These are phyloP conservation scores for Tolypocladium paradoxum DNA, from an alignment of 2,329 filamentous ascomycete species.

Conservation along the genomic window DNA sequence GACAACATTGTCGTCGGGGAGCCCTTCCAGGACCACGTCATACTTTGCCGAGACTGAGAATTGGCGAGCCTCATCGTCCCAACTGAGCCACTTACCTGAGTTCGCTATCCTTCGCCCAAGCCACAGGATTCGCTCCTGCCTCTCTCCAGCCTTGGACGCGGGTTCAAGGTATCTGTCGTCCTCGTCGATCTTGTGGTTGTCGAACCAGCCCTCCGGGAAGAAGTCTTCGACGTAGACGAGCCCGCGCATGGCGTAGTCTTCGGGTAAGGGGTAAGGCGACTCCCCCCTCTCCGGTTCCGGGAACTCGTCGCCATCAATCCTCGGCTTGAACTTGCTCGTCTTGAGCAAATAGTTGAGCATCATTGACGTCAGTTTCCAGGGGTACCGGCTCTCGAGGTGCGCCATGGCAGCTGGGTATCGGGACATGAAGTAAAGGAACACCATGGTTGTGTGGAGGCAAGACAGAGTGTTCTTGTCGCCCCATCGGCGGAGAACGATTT, in stretches of 20 bases:
- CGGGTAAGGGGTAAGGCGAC: conserved; percentile 47
- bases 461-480: conserved; percentile 50
- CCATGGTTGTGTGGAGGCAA: conserved; percentile 51
- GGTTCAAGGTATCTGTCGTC: conserved; percentile 56
- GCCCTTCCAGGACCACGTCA: conserved; percentile 21
- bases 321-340: conserved; percentile 14
- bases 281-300: conserved; percentile 29
- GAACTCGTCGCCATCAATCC: conserved; percentile 34
- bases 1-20: background rate
- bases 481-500: conserved; percentile 37
- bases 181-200: conserved; percentile 48
- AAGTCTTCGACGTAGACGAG: conserved; percentile 49
- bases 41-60: conserved; percentile 30
- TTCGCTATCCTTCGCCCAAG: conserved; percentile 38
- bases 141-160: conserved; percentile 44
- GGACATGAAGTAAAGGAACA: conserved; percentile 42
- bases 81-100: conserved; percentile 32
- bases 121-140: conserved; percentile 49
- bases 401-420: conserved; percentile 29
- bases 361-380: conserved; percentile 36
- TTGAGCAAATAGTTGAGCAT: conserved; percentile 26
- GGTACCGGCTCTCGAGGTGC: conserved; percentile 32
- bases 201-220: conserved; percentile 49
- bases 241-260: conserved; percentile 58
- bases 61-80: conserved; percentile 21